These are phyloP conservation scores for Blastocystis sp. DNA, from an alignment of 352 stramenopile species.

Conservation along the genomic window DNA sequence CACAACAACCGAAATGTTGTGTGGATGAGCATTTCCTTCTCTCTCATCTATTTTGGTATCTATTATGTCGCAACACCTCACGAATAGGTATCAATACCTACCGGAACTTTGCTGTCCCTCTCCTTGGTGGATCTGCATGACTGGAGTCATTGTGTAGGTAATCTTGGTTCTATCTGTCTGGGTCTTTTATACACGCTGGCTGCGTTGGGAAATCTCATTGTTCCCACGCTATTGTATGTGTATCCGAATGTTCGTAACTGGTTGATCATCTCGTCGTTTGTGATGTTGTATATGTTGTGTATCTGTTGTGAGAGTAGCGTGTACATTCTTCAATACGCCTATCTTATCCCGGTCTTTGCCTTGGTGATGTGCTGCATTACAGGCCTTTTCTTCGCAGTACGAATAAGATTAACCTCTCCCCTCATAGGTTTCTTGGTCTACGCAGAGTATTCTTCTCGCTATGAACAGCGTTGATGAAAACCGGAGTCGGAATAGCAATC, in stretches of 20 bases:
- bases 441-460: constrained; percentile 30
- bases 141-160: background rate
- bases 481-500: constrained; percentile 14
- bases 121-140: background rate
- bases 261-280: background rate
- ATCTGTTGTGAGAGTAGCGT: background rate
- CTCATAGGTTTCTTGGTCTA: constrained; percentile 25
- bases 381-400: constrained; percentile 29
- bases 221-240: too few relatives aligned
- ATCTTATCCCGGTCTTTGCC: background rate
- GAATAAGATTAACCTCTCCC: background rate
- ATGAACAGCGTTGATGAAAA: constrained; percentile 26
- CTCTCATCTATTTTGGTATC: constrained; percentile 42
- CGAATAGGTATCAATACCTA: constrained; percentile 32
- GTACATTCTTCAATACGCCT: constrained; percentile 8
- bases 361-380: constrained; percentile 12
- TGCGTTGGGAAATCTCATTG: background rate
- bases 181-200: constrained; percentile 5
- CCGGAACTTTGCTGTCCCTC: constrained; percentile 25
- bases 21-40: constrained; percentile 32
- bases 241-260: too few relatives aligned
- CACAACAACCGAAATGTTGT: constrained; percentile 28
- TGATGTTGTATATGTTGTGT: constrained; percentile 10
- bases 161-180: constrained; percentile 26
- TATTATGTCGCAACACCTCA: background rate